These are phyloP conservation scores for Gossypium davidsonii DNA, from an alignment of 441 rosid species.

Conservation along the genomic window DNA sequence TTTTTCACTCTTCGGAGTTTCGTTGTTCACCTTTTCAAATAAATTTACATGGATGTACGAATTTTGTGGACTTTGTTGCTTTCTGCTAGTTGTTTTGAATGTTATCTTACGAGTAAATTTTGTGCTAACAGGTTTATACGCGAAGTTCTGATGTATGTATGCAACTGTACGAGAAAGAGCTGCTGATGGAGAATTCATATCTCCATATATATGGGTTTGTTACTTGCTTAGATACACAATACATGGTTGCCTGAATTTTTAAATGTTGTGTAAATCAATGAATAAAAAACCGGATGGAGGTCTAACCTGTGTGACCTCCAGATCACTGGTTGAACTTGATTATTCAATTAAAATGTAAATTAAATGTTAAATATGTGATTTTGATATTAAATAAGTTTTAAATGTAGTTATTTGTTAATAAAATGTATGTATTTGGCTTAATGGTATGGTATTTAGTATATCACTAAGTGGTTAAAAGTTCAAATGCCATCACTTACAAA, in stretches of 20 bases:
- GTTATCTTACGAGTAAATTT: conserved; percentile 6
- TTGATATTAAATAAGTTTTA: neutral
- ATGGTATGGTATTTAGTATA: neutral
- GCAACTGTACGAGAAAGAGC: conserved; percentile 89
- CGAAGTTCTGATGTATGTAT: conserved; percentile 71
- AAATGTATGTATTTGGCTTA: neutral
- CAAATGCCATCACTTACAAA: neutral
- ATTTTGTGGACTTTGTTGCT: neutral
- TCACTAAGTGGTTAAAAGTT: neutral
- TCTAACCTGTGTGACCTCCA: neutral
- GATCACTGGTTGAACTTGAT: neutral
- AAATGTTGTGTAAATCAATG: neutral
- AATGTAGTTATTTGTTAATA: neutral
- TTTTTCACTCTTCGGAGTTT: neutral
- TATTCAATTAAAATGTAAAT: neutral
- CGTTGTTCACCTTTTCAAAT: neutral
- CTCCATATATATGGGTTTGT: conserved; percentile 74
- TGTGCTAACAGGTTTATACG: conserved; percentile 63
- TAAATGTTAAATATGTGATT: neutral
- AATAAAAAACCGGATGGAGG: neutral
- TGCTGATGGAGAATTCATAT: conserved; percentile 63
- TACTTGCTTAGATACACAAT: conserved; percentile 10
- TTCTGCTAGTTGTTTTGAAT: neutral
- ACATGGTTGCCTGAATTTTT: neutral
- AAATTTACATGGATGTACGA: neutral